These are phyloP conservation scores for Lipomyces yarrowii DNA, from an alignment of 1,139 yeast species.

Conservation along the genomic window DNA sequence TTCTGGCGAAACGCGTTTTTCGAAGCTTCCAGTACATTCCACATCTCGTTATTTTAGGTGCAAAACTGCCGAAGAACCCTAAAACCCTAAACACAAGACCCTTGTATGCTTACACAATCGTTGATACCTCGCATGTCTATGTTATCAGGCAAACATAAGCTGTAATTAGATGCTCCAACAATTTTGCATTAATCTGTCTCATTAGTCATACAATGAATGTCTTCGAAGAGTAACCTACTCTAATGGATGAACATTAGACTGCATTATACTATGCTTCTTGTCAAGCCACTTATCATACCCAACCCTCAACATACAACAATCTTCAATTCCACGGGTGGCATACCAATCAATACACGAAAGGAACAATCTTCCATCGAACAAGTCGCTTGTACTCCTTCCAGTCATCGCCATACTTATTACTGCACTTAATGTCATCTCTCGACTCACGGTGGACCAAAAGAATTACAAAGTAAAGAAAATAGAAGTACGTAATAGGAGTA, in stretches of 20 bases:
- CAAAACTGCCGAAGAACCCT: neutral
- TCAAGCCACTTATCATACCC: no score
- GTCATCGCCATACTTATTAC: conserved; percentile 76
- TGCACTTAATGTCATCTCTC: conserved; percentile 91
- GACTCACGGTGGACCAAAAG: conserved; percentile 83
- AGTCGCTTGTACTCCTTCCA: conserved; percentile 79
- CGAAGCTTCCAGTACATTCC: neutral
- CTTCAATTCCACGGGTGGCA: neutral
- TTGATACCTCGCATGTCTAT: no score
- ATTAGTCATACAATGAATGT: no score
- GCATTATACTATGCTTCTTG: no score
- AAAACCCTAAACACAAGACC: no score
- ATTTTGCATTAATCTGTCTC: no score
- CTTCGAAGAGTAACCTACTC: no score
- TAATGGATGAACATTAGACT: no score
- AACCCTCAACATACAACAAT: neutral
- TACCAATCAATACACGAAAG: conserved; percentile 65
- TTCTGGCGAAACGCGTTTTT: neutral
- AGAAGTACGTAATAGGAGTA: conserved; percentile 85
- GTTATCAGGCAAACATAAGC: no score
- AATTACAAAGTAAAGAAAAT: conserved; percentile 77
- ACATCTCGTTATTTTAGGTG: neutral
- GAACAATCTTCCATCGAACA: conserved; percentile 90
- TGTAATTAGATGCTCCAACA: no score
- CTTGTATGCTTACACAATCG: no score